These are phyloP conservation scores for Periconia macrospinosa DNA, from an alignment of 2,329 filamentous ascomycete species.

Conservation along the genomic window DNA sequence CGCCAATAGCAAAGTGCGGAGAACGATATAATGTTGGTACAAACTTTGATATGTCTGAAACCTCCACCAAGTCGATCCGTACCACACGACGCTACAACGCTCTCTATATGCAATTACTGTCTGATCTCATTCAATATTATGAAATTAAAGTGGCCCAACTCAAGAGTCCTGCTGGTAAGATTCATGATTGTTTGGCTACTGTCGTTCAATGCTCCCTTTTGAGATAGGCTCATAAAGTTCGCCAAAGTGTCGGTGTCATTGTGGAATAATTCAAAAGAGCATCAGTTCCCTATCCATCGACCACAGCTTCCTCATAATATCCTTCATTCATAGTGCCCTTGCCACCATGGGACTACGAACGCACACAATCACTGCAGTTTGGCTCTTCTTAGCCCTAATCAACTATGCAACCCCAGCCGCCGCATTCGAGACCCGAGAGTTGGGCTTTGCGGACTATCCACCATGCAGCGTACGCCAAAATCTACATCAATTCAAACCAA, in stretches of 20 bases:
- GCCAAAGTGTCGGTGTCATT: too few relatives aligned
- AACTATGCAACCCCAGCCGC: background rate
- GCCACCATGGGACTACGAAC: background rate
- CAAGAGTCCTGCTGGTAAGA: too few relatives aligned
- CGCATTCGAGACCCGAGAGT: background rate
- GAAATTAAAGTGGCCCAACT: too few relatives aligned
- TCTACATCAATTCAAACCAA: background rate
- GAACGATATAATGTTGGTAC: background rate
- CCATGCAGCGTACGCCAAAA: constrained; percentile 4
- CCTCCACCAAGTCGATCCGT: too few relatives aligned
- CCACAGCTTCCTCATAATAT: background rate
- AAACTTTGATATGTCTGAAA: background rate
- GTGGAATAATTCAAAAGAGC: background rate
- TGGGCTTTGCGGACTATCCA: constrained; percentile 3
- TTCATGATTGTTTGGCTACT: too few relatives aligned
- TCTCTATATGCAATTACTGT: too few relatives aligned
- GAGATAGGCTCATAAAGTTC: too few relatives aligned
- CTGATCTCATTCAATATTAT: too few relatives aligned
- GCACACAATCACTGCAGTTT: background rate
- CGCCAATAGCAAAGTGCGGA: too few relatives aligned
- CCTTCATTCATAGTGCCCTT: background rate
- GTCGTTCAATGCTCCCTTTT: too few relatives aligned
- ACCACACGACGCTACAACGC: too few relatives aligned
- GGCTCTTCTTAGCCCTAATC: background rate
- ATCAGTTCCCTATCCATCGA: background rate